A percentile compares a stretch with the other conserved stretches of the same genome.
These are phyloP conservation scores for Coemansia sp. DNA, from an alignment of 192 early-diverging fungal genomes.

Conservation along the genomic window DNA sequence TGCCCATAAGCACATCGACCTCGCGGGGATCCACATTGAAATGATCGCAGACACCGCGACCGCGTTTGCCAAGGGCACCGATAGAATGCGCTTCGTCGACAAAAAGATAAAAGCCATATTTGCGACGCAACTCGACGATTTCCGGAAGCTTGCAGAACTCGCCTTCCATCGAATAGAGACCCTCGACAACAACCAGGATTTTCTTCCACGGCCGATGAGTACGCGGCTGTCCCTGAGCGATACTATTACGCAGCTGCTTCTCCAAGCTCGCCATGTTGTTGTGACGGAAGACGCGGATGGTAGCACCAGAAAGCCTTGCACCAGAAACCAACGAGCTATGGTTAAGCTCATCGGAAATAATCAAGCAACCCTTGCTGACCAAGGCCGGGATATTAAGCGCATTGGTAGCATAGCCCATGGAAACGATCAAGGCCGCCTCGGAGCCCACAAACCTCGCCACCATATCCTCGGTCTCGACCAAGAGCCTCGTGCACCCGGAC, in stretches of 20 bases:
- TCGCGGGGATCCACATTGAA: constrained; percentile 86
- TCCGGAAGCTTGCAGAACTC: constrained; percentile 86
- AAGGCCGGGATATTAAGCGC: constrained; percentile 90
- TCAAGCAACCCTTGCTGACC: constrained; percentile 80
- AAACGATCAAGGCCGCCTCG: constrained; percentile 83
- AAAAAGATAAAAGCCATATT: constrained; percentile 96
- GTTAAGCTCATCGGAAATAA: constrained; percentile 95
- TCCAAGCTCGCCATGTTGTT: constrained; percentile 85
- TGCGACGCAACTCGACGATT: constrained; percentile 83
- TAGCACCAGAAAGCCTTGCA: constrained; percentile 86
- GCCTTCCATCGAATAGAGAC: constrained; percentile 98
- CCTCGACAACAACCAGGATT: constrained; percentile 95
- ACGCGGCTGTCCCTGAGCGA: constrained; percentile 94
- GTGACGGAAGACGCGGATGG: constrained; percentile 92
- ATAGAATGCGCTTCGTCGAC: constrained; percentile 98
- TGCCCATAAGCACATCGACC: constrained; percentile 96
- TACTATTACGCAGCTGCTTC: constrained; percentile 77
- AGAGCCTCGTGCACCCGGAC: constrained; percentile 68
- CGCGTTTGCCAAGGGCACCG: constrained; percentile 90
- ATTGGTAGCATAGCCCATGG: constrained; percentile 98
- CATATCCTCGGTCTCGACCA: constrained; percentile 77
- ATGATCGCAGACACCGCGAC: constrained; percentile 96
- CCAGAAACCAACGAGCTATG: constrained; percentile 94
- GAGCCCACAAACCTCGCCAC: constrained; percentile 90
- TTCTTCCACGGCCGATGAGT: constrained; percentile 99